Base-by-base conservation (phyloP, 768 basidiomycete genomes). In the Agaricus bisporus region DNA sequence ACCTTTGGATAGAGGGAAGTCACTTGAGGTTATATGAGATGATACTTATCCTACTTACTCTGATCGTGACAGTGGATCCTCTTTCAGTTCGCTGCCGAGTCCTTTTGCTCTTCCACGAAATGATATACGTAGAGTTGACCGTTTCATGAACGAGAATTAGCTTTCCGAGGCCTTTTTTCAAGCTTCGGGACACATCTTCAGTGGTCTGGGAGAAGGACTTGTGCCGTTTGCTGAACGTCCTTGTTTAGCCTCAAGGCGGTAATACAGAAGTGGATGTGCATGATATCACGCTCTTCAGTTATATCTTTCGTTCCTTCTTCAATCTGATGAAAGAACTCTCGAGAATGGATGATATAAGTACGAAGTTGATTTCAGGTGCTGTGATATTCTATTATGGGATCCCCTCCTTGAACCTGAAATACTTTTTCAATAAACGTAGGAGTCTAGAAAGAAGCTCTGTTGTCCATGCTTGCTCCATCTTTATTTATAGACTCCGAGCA, bases 241-340 rank as follows among this genome's bases (percentile, higher is more conserved):
- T 78, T 81, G 58, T 79, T 77, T 66, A 81, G 61, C 28, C 74
- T 73, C 72, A 80, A 73, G 6, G 76, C 76, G 22, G 73, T 75
- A 53, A 81, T 76, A 1, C 80, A 78, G 58, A 77, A 79, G 60
- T 81, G 78, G 49, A 78, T 76, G 60, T 81, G 79, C 17, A 81
- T 66, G 56, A 80, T 68, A 60, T 80, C 77, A 43, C 77, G 77
- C 61, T 70, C 70, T 26, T 68, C 68, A 56, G 77, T 77, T 39
- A 69, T 63, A 56, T 69, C 65, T 20, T 67, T 61, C 5, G 70
- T 71, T 14, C 71, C 75, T 41, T 64, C 63, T 72, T 74, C 74
- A 64, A n/a, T n/a, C n/a, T n/a, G n/a, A n/a, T n/a, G n/a, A 69
- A 68, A 14, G 72, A 68, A 51, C 70, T 65, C 58, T 74, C 64